A percentile compares a stretch with the other conserved stretches of the same genome.
Evolutionary conservation across 1,284 basidiomycete species (phyloP).

Genomic region (Melampsora larici-populina): DNA sequence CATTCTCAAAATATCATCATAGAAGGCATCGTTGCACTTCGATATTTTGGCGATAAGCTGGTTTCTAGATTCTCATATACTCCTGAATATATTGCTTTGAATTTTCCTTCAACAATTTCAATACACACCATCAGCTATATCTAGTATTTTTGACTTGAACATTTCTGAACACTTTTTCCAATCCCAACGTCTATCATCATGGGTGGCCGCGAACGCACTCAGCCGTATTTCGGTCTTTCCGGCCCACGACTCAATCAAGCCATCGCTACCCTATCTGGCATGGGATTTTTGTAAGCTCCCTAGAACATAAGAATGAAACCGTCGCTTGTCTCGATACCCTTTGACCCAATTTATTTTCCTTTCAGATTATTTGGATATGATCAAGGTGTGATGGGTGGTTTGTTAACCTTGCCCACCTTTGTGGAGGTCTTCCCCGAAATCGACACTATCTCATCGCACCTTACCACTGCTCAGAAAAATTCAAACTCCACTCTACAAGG

Average conservation of each 20-base stretch:
- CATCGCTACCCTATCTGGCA: conserved; percentile 23
- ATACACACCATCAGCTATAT: no score
- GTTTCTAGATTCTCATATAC: no score
- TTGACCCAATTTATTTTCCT: not conserved
- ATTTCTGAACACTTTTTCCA: no score
- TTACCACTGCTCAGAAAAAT: conserved; percentile 19
- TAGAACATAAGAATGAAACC: no score
- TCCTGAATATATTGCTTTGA: no score
- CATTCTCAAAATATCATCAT: no score
- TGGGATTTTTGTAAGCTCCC: conserved; percentile 36
- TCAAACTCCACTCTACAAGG: conserved; percentile 37
- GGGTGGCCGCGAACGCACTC: no score
- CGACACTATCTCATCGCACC: conserved; percentile 26
- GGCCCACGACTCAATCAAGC: conserved; percentile 19
- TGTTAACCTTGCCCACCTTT: conserved; percentile 55
- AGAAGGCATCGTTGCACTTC: no score
- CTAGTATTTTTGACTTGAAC: no score
- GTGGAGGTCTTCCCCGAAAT: conserved; percentile 37
- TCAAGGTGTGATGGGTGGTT: conserved; percentile 65
- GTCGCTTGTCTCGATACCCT: not conserved
- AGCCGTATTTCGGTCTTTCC: conserved; percentile 13
- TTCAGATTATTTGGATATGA: conserved; percentile 67
- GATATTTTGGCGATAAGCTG: no score
- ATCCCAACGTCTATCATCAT: no score
- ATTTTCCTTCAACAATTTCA: no score